Percentiles rank a stretch among this genome's conserved stretches.
phyloP scores from a whole-genome alignment of 2,329 filamentous ascomycete species.

The Cyphellophora attinorum region DNA sequence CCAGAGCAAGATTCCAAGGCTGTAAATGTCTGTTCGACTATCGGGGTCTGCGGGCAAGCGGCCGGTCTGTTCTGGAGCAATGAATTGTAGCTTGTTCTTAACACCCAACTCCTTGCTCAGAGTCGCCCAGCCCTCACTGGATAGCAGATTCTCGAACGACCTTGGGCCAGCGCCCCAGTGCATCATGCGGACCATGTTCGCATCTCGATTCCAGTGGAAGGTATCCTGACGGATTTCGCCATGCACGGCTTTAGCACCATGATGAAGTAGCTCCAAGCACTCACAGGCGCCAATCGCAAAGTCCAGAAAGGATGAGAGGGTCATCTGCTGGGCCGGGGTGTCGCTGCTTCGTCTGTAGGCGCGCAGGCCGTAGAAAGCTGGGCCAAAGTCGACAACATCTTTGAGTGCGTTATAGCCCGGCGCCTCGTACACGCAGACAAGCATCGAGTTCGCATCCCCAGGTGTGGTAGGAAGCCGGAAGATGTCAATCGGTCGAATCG shows the following conservation, averaged over 20 bases:
- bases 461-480: constrained; percentile 59
- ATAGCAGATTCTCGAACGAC: constrained; percentile 81
- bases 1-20: constrained; percentile 82
- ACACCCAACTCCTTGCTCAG: constrained; percentile 76
- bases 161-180: constrained; percentile 80
- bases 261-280: constrained; percentile 83
- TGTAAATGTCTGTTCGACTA: constrained; percentile 86
- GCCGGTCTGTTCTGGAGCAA: constrained; percentile 90
- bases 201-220: constrained; percentile 72
- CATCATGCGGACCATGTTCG: constrained; percentile 64
- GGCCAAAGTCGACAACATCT: constrained; percentile 61
- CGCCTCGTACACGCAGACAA: constrained; percentile 72
- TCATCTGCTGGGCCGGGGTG: constrained; percentile 34
- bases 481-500: constrained; percentile 71
- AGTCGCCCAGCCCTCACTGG: constrained; percentile 74
- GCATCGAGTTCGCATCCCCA: constrained; percentile 60
- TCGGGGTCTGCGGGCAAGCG: constrained; percentile 88
- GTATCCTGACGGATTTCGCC: constrained; percentile 85
- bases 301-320: constrained; percentile 60
- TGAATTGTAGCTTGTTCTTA: constrained; percentile 81
- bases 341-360: constrained; percentile 33
- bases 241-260: constrained; percentile 75
- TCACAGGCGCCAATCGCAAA: constrained; percentile 84
- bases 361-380: constrained; percentile 57
- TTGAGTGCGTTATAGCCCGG: constrained; percentile 65